Base-by-base conservation (phyloP, 169 alveolate genomes). In the Theileria orientalis region DNA sequence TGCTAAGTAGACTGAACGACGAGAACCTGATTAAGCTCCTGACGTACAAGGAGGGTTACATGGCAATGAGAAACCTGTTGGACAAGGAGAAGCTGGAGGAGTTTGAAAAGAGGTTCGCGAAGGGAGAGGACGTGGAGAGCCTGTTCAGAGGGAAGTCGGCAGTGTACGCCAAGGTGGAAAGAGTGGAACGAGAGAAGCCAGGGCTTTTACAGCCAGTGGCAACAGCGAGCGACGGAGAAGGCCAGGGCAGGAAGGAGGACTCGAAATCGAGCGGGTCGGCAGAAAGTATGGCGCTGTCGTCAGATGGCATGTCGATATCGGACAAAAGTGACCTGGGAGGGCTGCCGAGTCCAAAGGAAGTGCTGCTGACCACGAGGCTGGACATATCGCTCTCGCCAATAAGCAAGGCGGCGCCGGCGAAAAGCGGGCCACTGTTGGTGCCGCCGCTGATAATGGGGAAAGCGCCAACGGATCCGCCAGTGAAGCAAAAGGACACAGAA, bases 71-170 rank as follows among this genome's bases (percentile, higher is more conserved):
- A 13, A 16, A 42, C 13, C 13, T 13, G 16, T 42, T 42, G 2
- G 76, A 74, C 0, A 67, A 44, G 0, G 76, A 29, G 11, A 46
- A 46, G 19, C 64, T 49, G 14, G 40, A 44, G 33, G 16, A 42
- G 52, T 13, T 13, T 47, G 35, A 30, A 42, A 2, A 14, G 75
- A 13, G 19, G 52, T 8, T 16, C 37, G 61, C 1, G 32, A 29
- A 6, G 32, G 0, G 21, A 49, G n/a, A 2, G 46, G 60, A n/a
- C 19, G 33, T 21, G 16, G 42, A 9, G n/a, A 30, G 33, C 72
- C 32, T 21, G 19, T 30, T 23, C n/a, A 73, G 37, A 57, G 49
- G 25, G 32, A 23, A 9, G 1, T 30, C 11, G 72, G 33, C 23
- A 0, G 14, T 42, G 21, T 8, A 68, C 5, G 51, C 3, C 25